These are phyloP conservation scores for Xylaria intraflava DNA, from an alignment of 495 filamentous ascomycete genomes.

Conservation along the genomic window DNA sequence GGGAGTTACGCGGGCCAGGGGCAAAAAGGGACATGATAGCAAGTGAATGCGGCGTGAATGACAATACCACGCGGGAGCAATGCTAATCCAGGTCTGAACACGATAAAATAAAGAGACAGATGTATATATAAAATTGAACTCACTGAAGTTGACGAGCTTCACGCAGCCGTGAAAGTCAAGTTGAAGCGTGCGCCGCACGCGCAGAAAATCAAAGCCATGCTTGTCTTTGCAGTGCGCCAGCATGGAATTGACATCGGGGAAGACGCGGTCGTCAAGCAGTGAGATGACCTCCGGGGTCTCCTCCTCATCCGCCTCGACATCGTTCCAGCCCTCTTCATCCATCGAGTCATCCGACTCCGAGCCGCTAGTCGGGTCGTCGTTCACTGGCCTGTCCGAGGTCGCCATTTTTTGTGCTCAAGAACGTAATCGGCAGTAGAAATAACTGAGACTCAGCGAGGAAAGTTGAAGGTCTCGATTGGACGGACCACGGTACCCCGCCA, in stretches of 20 bases:
- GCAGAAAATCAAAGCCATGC: slow-evolving; percentile 68
- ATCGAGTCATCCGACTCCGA: slow-evolving; percentile 21
- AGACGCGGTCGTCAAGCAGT: slow-evolving; percentile 63
- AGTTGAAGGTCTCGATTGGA: slow-evolving; percentile 17
- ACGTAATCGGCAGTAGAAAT: slow-evolving; percentile 1
- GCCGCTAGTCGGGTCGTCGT: slow-evolving; percentile 13
- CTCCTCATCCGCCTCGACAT: slow-evolving; percentile 62
- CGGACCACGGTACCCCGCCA: slow-evolving; percentile 9
- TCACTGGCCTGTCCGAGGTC: slow-evolving; percentile 1
- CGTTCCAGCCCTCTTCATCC: slow-evolving; percentile 72
- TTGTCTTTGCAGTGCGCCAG: slow-evolving; percentile 64
- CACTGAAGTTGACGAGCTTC: slow-evolving; percentile 76
- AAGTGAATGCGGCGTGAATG: too few relatives aligned
- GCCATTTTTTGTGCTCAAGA: slow-evolving; percentile 15
- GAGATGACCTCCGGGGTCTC: slow-evolving; percentile 55
- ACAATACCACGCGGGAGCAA: too few relatives aligned
- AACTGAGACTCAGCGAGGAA: slow-evolving; percentile 9
- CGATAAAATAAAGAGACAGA: too few relatives aligned
- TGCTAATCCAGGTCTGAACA: too few relatives aligned
- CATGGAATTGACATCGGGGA: slow-evolving; percentile 59
- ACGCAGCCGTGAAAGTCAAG: slow-evolving; percentile 79
- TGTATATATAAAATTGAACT: slow-evolving; percentile 17
- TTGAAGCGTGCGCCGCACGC: slow-evolving; percentile 53
- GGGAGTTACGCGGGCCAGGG: background rate
- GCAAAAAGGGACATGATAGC: too few relatives aligned